Evolutionary conservation across 371 early-diverging fungal species (phyloP).

Genomic region (Syncephalastrum racemosum): DNA sequence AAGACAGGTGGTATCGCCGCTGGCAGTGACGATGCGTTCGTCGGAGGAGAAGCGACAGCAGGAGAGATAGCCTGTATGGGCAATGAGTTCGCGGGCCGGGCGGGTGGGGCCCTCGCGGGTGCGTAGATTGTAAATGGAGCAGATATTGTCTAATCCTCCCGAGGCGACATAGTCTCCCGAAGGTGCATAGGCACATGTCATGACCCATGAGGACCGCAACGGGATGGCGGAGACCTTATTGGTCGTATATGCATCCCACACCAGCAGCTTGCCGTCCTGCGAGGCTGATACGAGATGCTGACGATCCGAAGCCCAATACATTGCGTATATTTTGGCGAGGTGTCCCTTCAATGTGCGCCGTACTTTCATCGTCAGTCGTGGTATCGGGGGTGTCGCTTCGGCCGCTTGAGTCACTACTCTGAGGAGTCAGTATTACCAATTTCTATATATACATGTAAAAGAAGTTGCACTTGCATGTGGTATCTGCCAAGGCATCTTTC

Average conservation of each 20-base stretch:
- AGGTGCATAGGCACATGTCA: constrained; percentile 98
- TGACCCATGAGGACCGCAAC: constrained; percentile 97
- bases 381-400: constrained; percentile 72
- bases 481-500: constrained; percentile 88
- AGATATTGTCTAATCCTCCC: constrained; percentile 98
- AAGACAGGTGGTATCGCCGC: constrained; percentile 98
- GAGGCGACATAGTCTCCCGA: constrained; percentile 98
- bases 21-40: constrained; percentile 90
- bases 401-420: constrained; percentile 35
- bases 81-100: constrained; percentile 91
- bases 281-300: constrained; percentile 96
- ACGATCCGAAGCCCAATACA: constrained; percentile 97
- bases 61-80: constrained; percentile 95
- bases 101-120: constrained; percentile 88
- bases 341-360: constrained; percentile 96
- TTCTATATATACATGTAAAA: too few species aligned
- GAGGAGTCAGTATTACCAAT: not conserved
- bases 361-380: constrained; percentile 90
- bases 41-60: constrained; percentile 96
- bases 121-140: constrained; percentile 94
- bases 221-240: constrained; percentile 98
- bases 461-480: constrained; percentile 70
- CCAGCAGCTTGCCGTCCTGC: constrained; percentile 98
- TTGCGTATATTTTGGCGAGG: constrained; percentile 97
- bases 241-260: constrained; percentile 98